A percentile compares a stretch with the other conserved stretches of the same genome.
These are phyloP conservation scores for Eimeria sp. DNA, from an alignment of 169 alveolate genomes.

Conservation along the genomic window DNA sequence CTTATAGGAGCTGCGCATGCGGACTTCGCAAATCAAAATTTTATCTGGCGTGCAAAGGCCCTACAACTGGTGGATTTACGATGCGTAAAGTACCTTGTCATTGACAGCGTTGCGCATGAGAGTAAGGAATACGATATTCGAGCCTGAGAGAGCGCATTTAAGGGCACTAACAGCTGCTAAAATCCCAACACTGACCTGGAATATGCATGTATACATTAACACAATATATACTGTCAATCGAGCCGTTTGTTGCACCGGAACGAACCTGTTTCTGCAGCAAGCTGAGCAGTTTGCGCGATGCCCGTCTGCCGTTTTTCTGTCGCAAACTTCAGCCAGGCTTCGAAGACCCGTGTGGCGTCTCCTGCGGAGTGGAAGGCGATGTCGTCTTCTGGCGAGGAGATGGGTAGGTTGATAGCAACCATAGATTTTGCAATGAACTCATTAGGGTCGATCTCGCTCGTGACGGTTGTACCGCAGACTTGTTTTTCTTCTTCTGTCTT, in stretches of 20 bases:
- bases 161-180: not conserved
- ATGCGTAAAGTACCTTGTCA: conserved; percentile 14
- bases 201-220: too few species aligned
- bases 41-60: too few species aligned
- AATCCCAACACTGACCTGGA: not conserved
- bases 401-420: conserved; percentile 49
- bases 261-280: not conserved
- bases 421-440: conserved; percentile 43
- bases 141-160: not conserved
- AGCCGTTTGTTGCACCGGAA: not conserved
- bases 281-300: not conserved
- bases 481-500: conserved; percentile 34
- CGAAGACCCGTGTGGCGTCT: not conserved
- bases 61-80: too few species aligned
- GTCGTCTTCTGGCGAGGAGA: conserved; percentile 4
- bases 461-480: conserved; percentile 62
- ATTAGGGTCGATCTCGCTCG: conserved; percentile 60
- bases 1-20: not conserved
- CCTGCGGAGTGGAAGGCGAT: conserved; percentile 1
- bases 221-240: too few species aligned
- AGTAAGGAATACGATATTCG: not conserved
- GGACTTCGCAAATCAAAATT: not conserved
- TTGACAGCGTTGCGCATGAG: conserved; percentile 10
- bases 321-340: not conserved
- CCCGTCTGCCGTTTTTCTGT: not conserved